Conservation (phyloP, 2,329 filamentous ascomycete species). For the Cyphellophora europaea region DNA sequence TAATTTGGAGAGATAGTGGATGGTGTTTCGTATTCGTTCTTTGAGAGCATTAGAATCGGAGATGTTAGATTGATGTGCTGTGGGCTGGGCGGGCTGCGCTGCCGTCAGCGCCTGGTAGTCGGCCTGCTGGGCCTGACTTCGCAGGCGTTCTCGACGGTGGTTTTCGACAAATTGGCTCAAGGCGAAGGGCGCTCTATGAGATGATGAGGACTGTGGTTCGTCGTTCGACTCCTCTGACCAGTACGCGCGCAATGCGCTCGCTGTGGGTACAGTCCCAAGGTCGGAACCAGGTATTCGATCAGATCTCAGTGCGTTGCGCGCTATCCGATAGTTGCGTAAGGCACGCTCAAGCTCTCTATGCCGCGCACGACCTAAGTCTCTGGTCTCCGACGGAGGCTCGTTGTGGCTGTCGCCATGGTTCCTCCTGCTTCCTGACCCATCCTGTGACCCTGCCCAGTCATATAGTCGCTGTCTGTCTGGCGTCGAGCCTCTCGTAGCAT, state of each 20-base stretch:
- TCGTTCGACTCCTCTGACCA: constrained; percentile 9
- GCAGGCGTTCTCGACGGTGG: background rate
- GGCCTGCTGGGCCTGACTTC: background rate
- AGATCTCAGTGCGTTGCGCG: constrained; percentile 7
- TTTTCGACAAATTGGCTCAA: background rate
- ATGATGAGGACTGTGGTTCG: too few species aligned
- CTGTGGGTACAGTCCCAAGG: constrained; percentile 9
- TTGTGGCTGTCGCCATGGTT: too few species aligned
- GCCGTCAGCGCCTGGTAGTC: background rate
- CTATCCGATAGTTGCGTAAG: constrained; percentile 10
- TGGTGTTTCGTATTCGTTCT: constrained; percentile 36
- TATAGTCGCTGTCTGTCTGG: constrained; percentile 7
- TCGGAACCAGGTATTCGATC: constrained; percentile 4
- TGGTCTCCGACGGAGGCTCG: too few species aligned
- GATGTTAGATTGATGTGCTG: background rate
- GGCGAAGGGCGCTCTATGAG: too few species aligned
- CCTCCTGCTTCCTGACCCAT: too few species aligned
- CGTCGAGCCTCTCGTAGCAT: constrained; percentile 3
- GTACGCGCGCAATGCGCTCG: constrained; percentile 10
- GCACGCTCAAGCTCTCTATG: constrained; percentile 8
- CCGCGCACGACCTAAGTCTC: background rate
- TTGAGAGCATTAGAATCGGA: background rate
- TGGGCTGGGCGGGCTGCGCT: background rate
- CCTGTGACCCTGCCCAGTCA: constrained; percentile 10
- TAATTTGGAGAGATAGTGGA: constrained; percentile 53